A percentile compares a stretch with the other conserved stretches of the same genome.
phyloP scores from a whole-genome alignment of 2,329 filamentous ascomycete genomes.

The Nemania sp. region DNA sequence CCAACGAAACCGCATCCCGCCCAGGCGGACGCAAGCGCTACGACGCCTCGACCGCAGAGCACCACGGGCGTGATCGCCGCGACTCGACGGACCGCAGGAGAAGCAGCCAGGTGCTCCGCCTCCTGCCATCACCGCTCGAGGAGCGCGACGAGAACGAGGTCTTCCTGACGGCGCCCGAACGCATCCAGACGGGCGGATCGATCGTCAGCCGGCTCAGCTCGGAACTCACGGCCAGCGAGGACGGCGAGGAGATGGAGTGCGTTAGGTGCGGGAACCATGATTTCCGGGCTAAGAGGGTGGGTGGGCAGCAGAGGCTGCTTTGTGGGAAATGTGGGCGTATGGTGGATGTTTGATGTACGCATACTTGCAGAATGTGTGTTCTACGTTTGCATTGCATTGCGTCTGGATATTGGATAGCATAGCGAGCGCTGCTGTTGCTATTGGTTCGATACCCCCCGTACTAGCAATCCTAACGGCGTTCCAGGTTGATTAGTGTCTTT shows the following conservation, averaged over 20 bases:
- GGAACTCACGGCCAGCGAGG: conserved; percentile 49
- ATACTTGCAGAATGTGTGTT: too few species aligned
- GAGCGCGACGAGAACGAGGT: conserved; percentile 23
- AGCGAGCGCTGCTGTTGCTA: too few species aligned
- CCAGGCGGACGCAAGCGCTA: conserved; percentile 29
- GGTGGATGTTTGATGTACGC: conserved; percentile 19
- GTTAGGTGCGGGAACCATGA: conserved; percentile 61
- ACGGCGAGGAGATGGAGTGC: conserved; percentile 56
- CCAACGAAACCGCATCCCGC: conserved; percentile 13
- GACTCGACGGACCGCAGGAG: conserved; percentile 25
- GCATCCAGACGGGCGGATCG: conserved; percentile 39
- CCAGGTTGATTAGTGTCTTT: too few species aligned
- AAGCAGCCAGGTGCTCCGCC: conserved; percentile 25
- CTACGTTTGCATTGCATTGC: too few species aligned
- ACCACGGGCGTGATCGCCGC: not conserved
- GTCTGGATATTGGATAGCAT: too few species aligned
- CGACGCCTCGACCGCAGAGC: conserved; percentile 11
- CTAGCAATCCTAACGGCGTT: too few species aligned
- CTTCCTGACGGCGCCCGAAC: conserved; percentile 23
- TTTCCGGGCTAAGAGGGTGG: conserved; percentile 63
- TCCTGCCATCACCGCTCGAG: conserved; percentile 20
- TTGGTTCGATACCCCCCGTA: too few species aligned
- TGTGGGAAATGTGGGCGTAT: conserved; percentile 58
- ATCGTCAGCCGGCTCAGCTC: conserved; percentile 61
- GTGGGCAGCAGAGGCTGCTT: conserved; percentile 59